Evolutionary conservation across 306 rosid genomes (phyloP), one percentile per base, ranked within the genome.

Genomic region (Dryas octopetala): DNA sequence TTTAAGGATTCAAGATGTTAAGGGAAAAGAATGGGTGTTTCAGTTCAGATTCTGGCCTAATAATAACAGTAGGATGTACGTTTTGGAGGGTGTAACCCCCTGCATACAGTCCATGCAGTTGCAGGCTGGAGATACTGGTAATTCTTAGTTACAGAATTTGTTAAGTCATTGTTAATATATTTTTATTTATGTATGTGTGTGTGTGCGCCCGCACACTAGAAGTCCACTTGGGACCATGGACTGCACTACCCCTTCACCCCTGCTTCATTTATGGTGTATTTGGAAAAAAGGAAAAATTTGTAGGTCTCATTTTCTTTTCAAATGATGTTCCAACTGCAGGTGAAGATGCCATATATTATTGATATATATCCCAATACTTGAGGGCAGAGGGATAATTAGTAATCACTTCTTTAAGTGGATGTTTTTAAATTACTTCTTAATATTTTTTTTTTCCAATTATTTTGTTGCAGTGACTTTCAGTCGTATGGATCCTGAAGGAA

Each of bases 41-140:
- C 99, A 95, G 77, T 95, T 95, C 87, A 90, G 99, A 85, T 95
- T 95, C 86, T 95, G 99, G 99, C 99, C 99, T n/a, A 95, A 95
- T 75, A 95, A 95, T 78, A 95, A 95, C 85, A 95, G 99, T 88
- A 92, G 99, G 84, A 95, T 95, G 99, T 95, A 95, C 71, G 99
- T 95, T 80, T 86, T 95, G 81, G 99, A 95, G 85, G 99, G 99
- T 11, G 97, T 95, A 64, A 95, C 99, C 15, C 97, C 99, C 44
- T 95, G 99, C 88, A 95, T 95, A 73, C 99, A 95, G 85, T 95
- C 99, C 57, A 95, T 95, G 99, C 99, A 91, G 88, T 85, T 95
- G 87, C 99, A 95, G 83, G 99, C 99, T 75, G 99, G 99, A 77
- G 99, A 95, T 83, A 95, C 97, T 53, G 99, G 99, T 95, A 90